Base-by-base conservation (phyloP, 2,329 filamentous ascomycete species). In the Trichoderma sp. region DNA sequence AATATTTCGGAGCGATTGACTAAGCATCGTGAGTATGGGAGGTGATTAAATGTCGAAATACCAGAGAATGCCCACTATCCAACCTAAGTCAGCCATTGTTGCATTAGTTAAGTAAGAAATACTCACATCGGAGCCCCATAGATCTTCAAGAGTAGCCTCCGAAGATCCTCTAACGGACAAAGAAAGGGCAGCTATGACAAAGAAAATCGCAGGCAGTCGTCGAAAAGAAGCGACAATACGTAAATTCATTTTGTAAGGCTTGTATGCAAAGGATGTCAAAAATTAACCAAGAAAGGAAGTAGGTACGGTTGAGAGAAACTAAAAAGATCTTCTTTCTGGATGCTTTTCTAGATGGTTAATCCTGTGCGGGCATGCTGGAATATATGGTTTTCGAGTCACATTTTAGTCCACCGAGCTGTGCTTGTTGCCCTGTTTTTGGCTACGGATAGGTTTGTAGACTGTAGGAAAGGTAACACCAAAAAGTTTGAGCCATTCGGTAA, bases 401-500 rank as follows among this genome's bases (percentile, higher is more conserved):
- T 0, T 43, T n/a, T n/a, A 43, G 18, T n/a, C 39, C 39, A 9
- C 39, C 7, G 39, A 43, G 3, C 1, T n/a, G 39, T 43, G 39
- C 39, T 9, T n/a, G 39, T 9, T 43, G 4, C 7, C 39, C 39
- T n/a, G 15, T 43, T 43, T n/a, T 36, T 9, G 18, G 2, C 39
- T 18, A 43, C 18, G 15, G 39, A 43, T n/a, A 43, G 39, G 39
- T 15, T n/a, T 43, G 18, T 43, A 4, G 39, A 43, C 7, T n/a
- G 15, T 43, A 43, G 15, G 3, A n/a, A 43, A n/a, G 39, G 39
- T 43, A n/a, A 43, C 39, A 1, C 15, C 39, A 43, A 9, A 43
- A 43, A 0, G 0, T 9, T n/a, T 43, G 7, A 0, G 39, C 1
- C 18, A 43, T n/a, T 4, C 3, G 2, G 39, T 43, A 15, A 18